A percentile compares a stretch with the other conserved stretches of the same genome.
Evolutionary conservation across 2,329 filamentous ascomycete genomes (phyloP).

Genomic region (Triangularia setosa): DNA sequence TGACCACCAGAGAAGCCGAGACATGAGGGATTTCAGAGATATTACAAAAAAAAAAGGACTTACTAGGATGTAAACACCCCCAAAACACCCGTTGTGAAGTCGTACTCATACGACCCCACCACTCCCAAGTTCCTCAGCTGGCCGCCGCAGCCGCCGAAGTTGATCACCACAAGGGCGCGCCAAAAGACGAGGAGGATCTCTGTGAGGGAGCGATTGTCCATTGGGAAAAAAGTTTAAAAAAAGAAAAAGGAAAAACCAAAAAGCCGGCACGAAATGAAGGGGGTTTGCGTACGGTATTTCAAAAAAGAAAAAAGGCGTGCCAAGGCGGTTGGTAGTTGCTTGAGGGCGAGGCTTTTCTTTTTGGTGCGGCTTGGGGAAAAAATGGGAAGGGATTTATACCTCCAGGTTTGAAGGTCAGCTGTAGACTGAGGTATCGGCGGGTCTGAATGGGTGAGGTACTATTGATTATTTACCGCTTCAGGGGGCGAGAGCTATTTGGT

Average conservation of each 20-base stretch:
- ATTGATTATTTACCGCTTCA: no score
- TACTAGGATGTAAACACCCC: not conserved
- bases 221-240: not conserved
- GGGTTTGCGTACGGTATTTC: no score
- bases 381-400: not conserved
- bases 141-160: not conserved
- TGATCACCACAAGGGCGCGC: not conserved
- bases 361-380: not conserved
- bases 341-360: not conserved
- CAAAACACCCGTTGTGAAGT: not conserved
- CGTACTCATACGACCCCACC: not conserved
- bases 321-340: no score
- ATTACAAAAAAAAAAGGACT: no score
- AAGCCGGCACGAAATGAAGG: not conserved
- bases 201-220: not conserved
- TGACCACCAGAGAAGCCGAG: no score
- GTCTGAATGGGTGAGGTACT: no score
- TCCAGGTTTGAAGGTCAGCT: not conserved
- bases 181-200: not conserved
- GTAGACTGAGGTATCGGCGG: no score
- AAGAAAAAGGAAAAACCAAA: not conserved
- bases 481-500: no score
- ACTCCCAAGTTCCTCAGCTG: not conserved
- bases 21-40: no score
- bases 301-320: not conserved